Evolutionary conservation across 192 early-diverging fungal genomes (phyloP), one percentile per base, ranked within the genome.

Genomic region (Funneliformis geosporum): DNA sequence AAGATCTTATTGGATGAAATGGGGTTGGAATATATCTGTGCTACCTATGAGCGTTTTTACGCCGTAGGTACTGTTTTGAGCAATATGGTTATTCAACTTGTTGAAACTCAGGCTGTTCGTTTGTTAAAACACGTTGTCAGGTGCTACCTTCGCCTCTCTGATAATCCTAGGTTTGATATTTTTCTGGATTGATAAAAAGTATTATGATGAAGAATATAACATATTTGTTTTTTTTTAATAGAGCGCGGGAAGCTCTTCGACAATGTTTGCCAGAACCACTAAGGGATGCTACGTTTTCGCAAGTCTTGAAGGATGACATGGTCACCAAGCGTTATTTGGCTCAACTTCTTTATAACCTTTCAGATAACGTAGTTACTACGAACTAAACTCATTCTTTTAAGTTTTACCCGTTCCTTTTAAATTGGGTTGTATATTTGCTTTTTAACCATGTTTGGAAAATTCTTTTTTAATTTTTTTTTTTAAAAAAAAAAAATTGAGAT

Each of bases 1-100:
- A 95, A 97, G 78, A 98, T 99, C 39, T 89, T 99, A 33, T 84
- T 95, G 60, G 96, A 98, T 83, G 96, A 98, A 39, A 93, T 94
- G 79, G 97, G 97, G 2, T 88, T 99, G 64, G 88, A 85, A 67
- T 96, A 96, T 81, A 95, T 96, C 69, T 96, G 95, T 81, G 94
- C 95, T 80, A 96, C 94, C 18, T 95, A 95, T 72, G 94, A 96
- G 62, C 91, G 97, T 8, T 95, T 99, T 83, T 96, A 94, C 79
- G 97, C 97, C 60, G 96, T 99, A 8, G 92, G 92, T n/a, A 96
- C 95, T 8, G 96, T 98, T 4, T 88, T 99, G 40, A 91, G 92
- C 82, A 96, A 95, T 82, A 96, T 99, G 91, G 95, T 99, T 44
- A 91, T 86, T 71, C 96, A 98, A 82, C 88, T 99, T 64, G 93